These are phyloP conservation scores for Creolimax fragrantissima DNA, from an alignment of 78 protist species.

Conservation along the genomic window DNA sequence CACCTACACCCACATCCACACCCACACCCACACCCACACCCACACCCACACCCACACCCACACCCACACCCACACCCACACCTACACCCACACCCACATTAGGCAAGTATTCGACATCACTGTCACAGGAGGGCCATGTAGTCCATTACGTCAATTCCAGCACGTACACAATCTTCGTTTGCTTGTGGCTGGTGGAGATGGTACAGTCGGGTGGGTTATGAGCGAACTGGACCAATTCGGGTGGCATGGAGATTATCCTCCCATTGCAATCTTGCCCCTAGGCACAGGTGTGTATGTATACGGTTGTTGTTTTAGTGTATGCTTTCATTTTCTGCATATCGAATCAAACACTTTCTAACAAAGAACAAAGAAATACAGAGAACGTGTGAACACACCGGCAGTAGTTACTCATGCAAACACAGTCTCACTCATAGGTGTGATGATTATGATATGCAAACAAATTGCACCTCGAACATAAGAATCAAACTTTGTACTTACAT, in stretches of 20 bases:
- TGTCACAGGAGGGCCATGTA: neutral
- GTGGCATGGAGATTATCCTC: conserved; percentile 20
- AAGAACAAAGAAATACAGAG: too few relatives aligned
- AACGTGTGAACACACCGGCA: too few relatives aligned
- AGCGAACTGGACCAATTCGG: conserved; percentile 15
- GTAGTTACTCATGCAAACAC: too few relatives aligned
- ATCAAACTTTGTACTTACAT: too few relatives aligned
- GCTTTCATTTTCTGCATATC: too few relatives aligned
- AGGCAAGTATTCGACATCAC: conserved; percentile 19
- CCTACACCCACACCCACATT: neutral
- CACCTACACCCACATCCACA: neutral
- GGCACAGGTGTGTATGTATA: conserved; percentile 72
- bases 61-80: neutral
- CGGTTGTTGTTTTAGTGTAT: too few relatives aligned
- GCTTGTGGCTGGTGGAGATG: conserved; percentile 82
- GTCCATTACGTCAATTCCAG: conserved; percentile 8
- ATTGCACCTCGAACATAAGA: too few relatives aligned
- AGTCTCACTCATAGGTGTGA: too few relatives aligned
- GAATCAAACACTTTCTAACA: too few relatives aligned
- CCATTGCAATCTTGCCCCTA: conserved; percentile 62
- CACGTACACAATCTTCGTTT: conserved; percentile 25
- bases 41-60: neutral
- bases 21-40: neutral
- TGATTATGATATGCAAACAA: too few relatives aligned
- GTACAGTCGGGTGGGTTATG: conserved; percentile 82